Base-by-base conservation (phyloP, 2,329 filamentous ascomycete species). In the Orbilia blumenaviensis region DNA sequence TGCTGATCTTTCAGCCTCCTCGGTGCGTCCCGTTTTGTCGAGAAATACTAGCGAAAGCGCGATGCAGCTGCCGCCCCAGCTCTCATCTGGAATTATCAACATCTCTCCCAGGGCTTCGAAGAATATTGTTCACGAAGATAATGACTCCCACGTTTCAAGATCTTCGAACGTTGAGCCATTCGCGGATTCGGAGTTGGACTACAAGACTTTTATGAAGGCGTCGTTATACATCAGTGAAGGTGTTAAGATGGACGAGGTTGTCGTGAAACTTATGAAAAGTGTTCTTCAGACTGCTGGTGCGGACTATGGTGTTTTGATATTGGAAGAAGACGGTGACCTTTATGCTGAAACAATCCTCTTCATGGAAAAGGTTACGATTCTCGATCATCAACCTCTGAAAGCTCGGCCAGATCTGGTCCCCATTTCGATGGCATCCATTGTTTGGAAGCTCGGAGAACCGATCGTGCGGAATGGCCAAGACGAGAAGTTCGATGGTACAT, bases 401-500 rank as follows among this genome's bases (percentile, higher is more conserved):
- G 78, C 76, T 48, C 78, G 80, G 16, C 76, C 80, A 21, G 80
- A 80, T 56, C 69, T 80, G 6, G 79, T 98, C 77, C 84, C 97
- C 6, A 93, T 98, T 54, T 94, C 94, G 1, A 91, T 89, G 16
- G 91, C 98, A 80, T 98, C 98, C 83, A 98, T 99, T 78, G 88
- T 97, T 29, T 95, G 98, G 34, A 95, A 98, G 83, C 82, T 98
- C 79, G 96, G 96, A 87, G 87, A 66, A 84, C 88, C 44, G 86
- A 89, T 78, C 88, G 84, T 80, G 27, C 75, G 78, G 32, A 78
- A 80, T 61, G 74, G 78, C 32, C 77, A 80, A 34, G 80, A 80
- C 48, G 73, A 80, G 29, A 80, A 80, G 42, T 80, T 80, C 41
- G 80, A 81, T 56, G 72, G 78, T 2, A 78, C 79, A 6, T 80